Evolutionary conservation across 225 moss, liverwort and hornwort species (phyloP), one percentile per base, ranked within the genome.

Genomic region (Physcomitrium patens): DNA sequence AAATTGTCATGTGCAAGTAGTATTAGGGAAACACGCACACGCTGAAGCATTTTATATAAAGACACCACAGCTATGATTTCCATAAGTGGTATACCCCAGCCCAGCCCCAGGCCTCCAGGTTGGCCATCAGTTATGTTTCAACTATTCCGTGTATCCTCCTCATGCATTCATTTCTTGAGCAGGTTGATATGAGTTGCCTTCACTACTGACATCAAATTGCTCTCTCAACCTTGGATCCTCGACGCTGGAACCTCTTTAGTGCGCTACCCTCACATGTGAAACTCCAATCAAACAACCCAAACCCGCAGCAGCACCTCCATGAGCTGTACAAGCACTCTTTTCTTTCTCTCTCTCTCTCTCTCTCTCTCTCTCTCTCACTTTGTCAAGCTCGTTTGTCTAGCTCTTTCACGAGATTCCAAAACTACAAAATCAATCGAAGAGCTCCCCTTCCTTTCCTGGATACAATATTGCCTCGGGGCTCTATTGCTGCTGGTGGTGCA

Each of bases 1-100:
- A 94, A 54, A 97, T 93, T 31, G 97, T 93, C 73, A 93, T 94
- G 91, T 63, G 9, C 48, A 79, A 28, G 3, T 37, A 16, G 42
- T 53, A 63, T 89, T 88, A 90, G 94, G 86, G 89, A 89, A 37
- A 4, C 4, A 7, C 80, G 22, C 23, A 20, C 23, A 15, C 50
- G 26, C 6, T 44, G 11, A 61, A 48, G 16, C 60, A 5, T 8
- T 8, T 3, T 50, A 72, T 54, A 22, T 17, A 15, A 23, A 14
- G 13, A 50, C 19, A 51, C 31, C 16, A 18, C 58, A 44, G 31
- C 45, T 45, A 44, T 15, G 0, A 46, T 28, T 14, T 3, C 42
- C 55, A 8, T 16, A 10, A 45, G 5, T 69, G 23, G 3, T 16
- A 1, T 14, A 68, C 4, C 12, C 9, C 72, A 15, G 55, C 18